These are phyloP conservation scores for Miscanthus sacchariflorus DNA, from an alignment of 202 grass and related monocot genomes.

Conservation along the genomic window DNA sequence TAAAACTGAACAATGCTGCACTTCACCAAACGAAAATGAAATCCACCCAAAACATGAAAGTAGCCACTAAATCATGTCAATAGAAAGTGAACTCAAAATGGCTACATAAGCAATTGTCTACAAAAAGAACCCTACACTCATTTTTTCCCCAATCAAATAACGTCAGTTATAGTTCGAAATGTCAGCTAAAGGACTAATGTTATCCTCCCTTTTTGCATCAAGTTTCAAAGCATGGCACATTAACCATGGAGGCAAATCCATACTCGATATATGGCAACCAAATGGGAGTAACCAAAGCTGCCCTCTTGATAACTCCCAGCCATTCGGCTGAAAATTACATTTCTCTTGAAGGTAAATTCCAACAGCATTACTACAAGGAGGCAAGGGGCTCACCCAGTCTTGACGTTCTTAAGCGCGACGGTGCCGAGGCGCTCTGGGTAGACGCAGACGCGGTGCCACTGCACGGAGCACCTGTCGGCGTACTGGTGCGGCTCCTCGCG, in stretches of 20 bases:
- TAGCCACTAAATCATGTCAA: neutral
- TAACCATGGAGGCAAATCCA: neutral
- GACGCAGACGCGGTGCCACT: constrained; percentile 94
- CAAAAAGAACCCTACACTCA: neutral
- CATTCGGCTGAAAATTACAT: neutral
- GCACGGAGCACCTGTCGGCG: constrained; percentile 76
- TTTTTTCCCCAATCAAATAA: neutral
- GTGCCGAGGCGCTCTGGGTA: constrained; percentile 60
- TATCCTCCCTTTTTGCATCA: neutral
- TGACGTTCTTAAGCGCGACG: constrained; percentile 71
- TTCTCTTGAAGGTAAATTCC: constrained; percentile 4
- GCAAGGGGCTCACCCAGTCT: constrained; percentile 65
- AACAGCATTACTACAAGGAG: neutral
- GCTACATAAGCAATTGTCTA: neutral
- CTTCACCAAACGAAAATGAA: constrained; percentile 13
- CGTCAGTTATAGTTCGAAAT: neutral
- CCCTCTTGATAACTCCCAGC: neutral
- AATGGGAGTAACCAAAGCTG: constrained; percentile 35
- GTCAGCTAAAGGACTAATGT: neutral
- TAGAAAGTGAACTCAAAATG: neutral
- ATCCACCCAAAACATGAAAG: neutral
- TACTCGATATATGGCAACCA: neutral
- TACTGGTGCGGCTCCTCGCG: constrained; percentile 82
- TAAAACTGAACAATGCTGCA: neutral
- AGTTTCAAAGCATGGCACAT: neutral